phyloP scores from a whole-genome alignment of 768 basidiomycete species.

The Leucocoprinus sp. region DNA sequence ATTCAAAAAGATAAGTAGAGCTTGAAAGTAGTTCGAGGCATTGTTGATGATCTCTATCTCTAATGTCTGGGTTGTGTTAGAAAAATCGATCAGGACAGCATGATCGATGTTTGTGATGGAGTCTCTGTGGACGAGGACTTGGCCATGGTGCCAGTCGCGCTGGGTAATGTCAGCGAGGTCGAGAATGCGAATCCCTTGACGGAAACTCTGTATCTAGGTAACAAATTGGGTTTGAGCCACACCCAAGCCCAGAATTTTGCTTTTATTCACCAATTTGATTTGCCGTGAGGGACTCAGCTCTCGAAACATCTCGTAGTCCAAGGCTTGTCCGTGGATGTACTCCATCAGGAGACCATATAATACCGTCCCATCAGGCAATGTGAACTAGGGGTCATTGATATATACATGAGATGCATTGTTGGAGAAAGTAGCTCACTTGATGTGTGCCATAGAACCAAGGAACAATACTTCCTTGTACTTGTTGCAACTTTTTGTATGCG shows the following conservation, averaged over 20 bases:
- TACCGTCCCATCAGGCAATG: conserved; percentile 12
- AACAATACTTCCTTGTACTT: conserved; percentile 18
- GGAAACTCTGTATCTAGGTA: conserved; percentile 17
- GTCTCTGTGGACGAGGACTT: conserved; percentile 13
- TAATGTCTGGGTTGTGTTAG: conserved; percentile 13
- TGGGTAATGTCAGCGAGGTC: conserved; percentile 18
- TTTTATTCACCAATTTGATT: conserved; percentile 14
- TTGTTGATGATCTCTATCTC: conserved; percentile 3
- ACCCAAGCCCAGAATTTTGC: neutral
- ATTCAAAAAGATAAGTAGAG: neutral
- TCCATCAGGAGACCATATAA: conserved; percentile 17
- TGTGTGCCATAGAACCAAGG: conserved; percentile 22
- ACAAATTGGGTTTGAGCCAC: conserved; percentile 1
- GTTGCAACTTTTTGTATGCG: conserved; percentile 18
- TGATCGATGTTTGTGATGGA: conserved; percentile 12
- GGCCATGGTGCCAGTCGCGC: conserved; percentile 18
- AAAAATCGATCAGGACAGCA: conserved; percentile 15
- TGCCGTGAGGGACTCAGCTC: conserved; percentile 13
- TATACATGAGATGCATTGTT: neutral
- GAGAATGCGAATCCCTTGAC: conserved; percentile 17
- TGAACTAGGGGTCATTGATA: conserved; percentile 9
- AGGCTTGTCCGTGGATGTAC: conserved; percentile 12
- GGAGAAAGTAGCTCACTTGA: conserved; percentile 12
- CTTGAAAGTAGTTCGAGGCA: conserved; percentile 11
- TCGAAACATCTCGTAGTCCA: conserved; percentile 12